A percentile compares a stretch with the other conserved stretches of the same genome.
Conservation (phyloP, 164 flowering plant species). For the Houttuynia cordata region DNA sequence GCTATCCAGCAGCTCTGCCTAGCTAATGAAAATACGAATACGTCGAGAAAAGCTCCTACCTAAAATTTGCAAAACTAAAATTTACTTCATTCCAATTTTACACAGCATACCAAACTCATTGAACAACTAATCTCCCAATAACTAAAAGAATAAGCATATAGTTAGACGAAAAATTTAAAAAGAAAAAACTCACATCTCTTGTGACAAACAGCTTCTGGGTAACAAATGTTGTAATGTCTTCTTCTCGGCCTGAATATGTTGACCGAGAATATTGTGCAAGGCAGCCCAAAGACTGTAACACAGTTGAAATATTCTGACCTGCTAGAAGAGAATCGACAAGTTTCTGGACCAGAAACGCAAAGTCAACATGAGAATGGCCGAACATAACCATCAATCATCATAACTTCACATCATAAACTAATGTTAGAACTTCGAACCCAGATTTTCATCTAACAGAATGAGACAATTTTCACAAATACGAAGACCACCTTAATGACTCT, state of each 20-base stretch:
- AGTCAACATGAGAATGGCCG: neutral
- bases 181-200: conserved; percentile 14
- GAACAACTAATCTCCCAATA: too few species aligned
- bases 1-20: too few species aligned
- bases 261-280: conserved; percentile 53
- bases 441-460: neutral
- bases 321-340: conserved; percentile 49
- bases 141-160: neutral
- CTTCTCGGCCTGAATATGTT: conserved; percentile 34
- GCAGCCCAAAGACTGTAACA: conserved; percentile 81
- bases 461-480: neutral
- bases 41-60: too few species aligned
- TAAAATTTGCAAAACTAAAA: too few species aligned
- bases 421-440: neutral
- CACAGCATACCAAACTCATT: too few species aligned
- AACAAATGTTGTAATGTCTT: conserved; percentile 34
- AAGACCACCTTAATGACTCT: too few species aligned
- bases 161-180: neutral
- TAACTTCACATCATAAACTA: neutral
- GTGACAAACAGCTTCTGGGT: conserved; percentile 34
- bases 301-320: conserved; percentile 50
- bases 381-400: neutral
- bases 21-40: too few species aligned
- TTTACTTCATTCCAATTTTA: too few species aligned
- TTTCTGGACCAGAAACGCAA: conserved; percentile 25